Evolutionary conservation across 2,329 filamentous ascomycete genomes (phyloP).

Genomic region (Amphichorda felina): DNA sequence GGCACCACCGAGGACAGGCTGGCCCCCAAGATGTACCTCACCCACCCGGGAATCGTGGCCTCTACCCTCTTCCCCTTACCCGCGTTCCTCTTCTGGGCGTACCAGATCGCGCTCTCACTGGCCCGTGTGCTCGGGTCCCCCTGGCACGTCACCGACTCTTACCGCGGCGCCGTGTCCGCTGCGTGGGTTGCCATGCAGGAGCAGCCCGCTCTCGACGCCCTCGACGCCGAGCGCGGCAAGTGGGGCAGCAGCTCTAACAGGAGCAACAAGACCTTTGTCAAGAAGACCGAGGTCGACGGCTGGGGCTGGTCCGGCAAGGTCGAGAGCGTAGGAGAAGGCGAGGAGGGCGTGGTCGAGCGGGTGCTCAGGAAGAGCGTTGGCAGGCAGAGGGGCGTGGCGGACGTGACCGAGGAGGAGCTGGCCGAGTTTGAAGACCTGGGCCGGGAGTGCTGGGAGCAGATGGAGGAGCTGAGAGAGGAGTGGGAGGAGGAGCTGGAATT

Average conservation of each 20-base stretch:
- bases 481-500: constrained; percentile 38
- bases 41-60: constrained; percentile 78
- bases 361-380: constrained; percentile 40
- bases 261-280: constrained; percentile 46
- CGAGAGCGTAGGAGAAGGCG: constrained; percentile 26
- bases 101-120: constrained; percentile 56
- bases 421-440: constrained; percentile 52
- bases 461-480: constrained; percentile 57
- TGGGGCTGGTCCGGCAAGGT: constrained; percentile 64
- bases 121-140: constrained; percentile 71
- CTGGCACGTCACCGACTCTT: constrained; percentile 73
- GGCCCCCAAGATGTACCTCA: constrained; percentile 57
- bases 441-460: constrained; percentile 50
- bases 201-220: constrained; percentile 46
- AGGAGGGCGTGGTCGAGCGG: constrained; percentile 30
- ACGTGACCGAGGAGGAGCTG: constrained; percentile 48
- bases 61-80: constrained; percentile 71
- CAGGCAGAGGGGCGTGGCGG: constrained; percentile 43
- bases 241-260: constrained; percentile 70
- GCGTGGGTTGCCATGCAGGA: constrained; percentile 67
- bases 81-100: constrained; percentile 56
- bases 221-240: constrained; percentile 49
- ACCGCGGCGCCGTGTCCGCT: constrained; percentile 63
- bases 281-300: constrained; percentile 72
- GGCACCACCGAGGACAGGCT: constrained; percentile 5